Evolutionary conservation across 2,329 filamentous ascomycete genomes (phyloP).

Genomic region (Aspergillus brasiliensis): DNA sequence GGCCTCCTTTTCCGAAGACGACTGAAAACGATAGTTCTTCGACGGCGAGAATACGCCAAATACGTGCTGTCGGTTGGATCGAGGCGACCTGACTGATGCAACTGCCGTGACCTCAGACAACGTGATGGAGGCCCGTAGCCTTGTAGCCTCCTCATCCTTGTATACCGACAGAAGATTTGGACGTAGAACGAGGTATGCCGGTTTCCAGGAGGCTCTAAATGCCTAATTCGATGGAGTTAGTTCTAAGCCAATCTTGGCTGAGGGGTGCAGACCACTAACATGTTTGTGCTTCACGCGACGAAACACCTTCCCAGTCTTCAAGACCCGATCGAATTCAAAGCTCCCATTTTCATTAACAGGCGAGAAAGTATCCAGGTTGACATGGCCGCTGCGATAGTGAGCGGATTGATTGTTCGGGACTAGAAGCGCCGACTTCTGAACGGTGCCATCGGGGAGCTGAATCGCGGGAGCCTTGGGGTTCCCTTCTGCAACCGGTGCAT

Average conservation of each 20-base stretch:
- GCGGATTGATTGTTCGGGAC: slow-evolving; percentile 23
- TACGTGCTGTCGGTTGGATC: slow-evolving; percentile 80
- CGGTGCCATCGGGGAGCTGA: slow-evolving; percentile 28
- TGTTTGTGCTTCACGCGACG: slow-evolving; percentile 94
- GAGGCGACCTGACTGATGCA: slow-evolving; percentile 83
- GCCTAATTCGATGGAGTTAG: slow-evolving; percentile 27
- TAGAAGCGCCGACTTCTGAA: slow-evolving; percentile 25
- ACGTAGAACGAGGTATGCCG: slow-evolving; percentile 83
- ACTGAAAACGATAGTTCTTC: slow-evolving; percentile 89
- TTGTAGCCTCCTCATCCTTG: slow-evolving; percentile 86
- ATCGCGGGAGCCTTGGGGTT: slow-evolving; percentile 28
- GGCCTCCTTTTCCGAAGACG: slow-evolving; percentile 70
- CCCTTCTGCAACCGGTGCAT: slow-evolving; percentile 27
- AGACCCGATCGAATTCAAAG: slow-evolving; percentile 91
- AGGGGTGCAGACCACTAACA: slow-evolving; percentile 51
- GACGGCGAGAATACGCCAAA: slow-evolving; percentile 92
- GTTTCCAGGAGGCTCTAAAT: slow-evolving; percentile 77
- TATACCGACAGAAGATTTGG: slow-evolving; percentile 91
- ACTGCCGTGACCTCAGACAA: slow-evolving; percentile 90
- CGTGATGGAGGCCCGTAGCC: slow-evolving; percentile 83
- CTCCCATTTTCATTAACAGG: slow-evolving; percentile 93
- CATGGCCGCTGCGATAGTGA: slow-evolving; percentile 47
- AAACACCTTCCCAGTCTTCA: slow-evolving; percentile 83
- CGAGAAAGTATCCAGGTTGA: slow-evolving; percentile 68
- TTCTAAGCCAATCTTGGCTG: slow-evolving; percentile 11